A percentile compares a stretch with the other conserved stretches of the same genome.
These are phyloP conservation scores for Colletotrichum zoysiae DNA, from an alignment of 2,329 filamentous ascomycete genomes.

Conservation along the genomic window DNA sequence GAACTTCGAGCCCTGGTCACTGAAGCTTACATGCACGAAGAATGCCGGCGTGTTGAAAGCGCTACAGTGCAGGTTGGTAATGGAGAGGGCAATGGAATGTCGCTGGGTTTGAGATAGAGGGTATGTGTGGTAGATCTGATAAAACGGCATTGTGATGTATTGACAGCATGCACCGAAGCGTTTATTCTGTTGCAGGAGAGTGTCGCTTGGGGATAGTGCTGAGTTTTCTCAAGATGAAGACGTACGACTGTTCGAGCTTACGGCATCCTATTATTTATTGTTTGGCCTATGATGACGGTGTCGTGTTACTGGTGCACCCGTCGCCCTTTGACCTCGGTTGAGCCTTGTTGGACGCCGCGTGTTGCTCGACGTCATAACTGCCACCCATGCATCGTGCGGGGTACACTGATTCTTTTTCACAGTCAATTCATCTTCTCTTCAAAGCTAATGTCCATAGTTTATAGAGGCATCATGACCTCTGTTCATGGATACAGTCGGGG, in stretches of 20 bases:
- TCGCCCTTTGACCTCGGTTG: too few relatives aligned
- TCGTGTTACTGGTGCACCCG: too few relatives aligned
- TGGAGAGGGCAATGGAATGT: slow-evolving; percentile 8
- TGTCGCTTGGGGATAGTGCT: not conserved
- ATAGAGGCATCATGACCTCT: not conserved
- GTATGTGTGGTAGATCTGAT: slow-evolving; percentile 14
- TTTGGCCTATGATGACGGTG: too few relatives aligned
- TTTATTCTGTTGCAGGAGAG: not conserved
- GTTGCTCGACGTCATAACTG: too few relatives aligned
- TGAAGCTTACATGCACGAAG: slow-evolving; percentile 26
- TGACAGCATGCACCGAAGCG: not conserved
- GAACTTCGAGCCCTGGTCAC: not conserved
- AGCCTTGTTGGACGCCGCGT: too few relatives aligned
- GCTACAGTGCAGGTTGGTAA: slow-evolving; percentile 22
- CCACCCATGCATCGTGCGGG: too few relatives aligned
- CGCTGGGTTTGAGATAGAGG: not conserved
- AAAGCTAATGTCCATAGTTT: too few relatives aligned
- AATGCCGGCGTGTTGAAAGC: slow-evolving; percentile 20
- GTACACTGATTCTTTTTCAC: too few relatives aligned
- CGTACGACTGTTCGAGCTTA: not conserved
- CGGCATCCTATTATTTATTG: not conserved
- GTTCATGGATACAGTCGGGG: not conserved
- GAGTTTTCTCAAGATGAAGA: not conserved
- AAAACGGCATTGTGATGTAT: slow-evolving; percentile 18
- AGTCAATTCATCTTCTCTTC: too few relatives aligned